Evolutionary conservation across 2,329 filamentous ascomycete species (phyloP).

Genomic region (Colletotrichum gloeosporioides): DNA sequence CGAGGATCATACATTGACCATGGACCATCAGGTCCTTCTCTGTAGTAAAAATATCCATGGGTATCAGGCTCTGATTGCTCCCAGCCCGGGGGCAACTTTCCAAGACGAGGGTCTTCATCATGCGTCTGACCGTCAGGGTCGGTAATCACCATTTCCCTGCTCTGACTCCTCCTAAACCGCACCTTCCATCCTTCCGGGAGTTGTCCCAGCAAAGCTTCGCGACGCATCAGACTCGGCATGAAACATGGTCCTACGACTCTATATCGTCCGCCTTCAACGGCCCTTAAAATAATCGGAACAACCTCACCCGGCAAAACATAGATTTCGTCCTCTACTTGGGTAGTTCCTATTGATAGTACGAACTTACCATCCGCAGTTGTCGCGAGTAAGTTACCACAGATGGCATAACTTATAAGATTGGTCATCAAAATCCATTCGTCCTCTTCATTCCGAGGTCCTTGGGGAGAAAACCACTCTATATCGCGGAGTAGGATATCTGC

Average conservation of each 20-base stretch:
- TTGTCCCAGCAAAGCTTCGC: background rate
- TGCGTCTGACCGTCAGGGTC: background rate
- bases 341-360: fast-evolving
- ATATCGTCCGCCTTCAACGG: fast-evolving
- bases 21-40: no score
- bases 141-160: fast-evolving
- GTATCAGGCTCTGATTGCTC: fast-evolving
- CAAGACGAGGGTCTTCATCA: background rate
- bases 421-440: no score
- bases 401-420: no score
- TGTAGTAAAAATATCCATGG: no score
- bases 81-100: background rate
- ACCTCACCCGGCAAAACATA: fast-evolving
- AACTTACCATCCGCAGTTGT: background rate
- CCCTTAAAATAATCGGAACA: fast-evolving
- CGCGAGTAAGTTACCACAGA: background rate
- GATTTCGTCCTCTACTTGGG: fast-evolving
- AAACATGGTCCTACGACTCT: background rate
- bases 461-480: background rate
- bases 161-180: fast-evolving
- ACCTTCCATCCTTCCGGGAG: fast-evolving
- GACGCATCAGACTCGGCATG: background rate
- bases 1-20: background rate
- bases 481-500: background rate
- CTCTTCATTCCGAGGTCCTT: fast-evolving